Conservation (phyloP, 495 filamentous ascomycete species). For the Cetradonia linearis region DNA sequence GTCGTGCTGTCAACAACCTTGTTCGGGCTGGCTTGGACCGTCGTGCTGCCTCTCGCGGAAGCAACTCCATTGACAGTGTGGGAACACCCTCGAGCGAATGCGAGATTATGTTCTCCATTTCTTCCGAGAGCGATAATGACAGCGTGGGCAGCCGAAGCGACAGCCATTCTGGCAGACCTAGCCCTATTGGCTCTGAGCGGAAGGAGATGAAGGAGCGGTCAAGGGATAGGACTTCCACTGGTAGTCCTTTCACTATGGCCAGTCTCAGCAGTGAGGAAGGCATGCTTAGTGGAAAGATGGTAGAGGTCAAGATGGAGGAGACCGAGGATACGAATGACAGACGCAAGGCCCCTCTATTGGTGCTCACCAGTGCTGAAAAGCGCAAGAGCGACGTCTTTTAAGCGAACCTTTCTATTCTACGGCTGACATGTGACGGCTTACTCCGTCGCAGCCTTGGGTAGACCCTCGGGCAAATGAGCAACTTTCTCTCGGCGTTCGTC, state of each 20-base stretch:
- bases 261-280: constrained; percentile 54
- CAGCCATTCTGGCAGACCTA: constrained; percentile 65
- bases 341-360: constrained; percentile 75
- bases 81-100: constrained; percentile 85
- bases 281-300: constrained; percentile 43
- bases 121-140: constrained; percentile 69
- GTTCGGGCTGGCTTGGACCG: constrained; percentile 85
- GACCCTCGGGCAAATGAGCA: constrained; percentile 14
- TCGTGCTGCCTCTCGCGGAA: constrained; percentile 54
- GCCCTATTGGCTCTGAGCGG: constrained; percentile 79
- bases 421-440: background rate
- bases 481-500: background rate
- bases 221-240: constrained; percentile 46
- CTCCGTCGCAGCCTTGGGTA: constrained; percentile 13
- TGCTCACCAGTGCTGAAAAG: constrained; percentile 84
- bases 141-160: constrained; percentile 69
- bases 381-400: constrained; percentile 64
- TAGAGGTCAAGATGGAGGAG: constrained; percentile 38
- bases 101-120: constrained; percentile 60
- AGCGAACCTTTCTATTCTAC: background rate
- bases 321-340: constrained; percentile 41
- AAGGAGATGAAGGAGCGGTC: constrained; percentile 53
- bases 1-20: constrained; percentile 80
- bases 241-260: constrained; percentile 47
- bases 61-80: constrained; percentile 40